Evolutionary conservation across 2,329 filamentous ascomycete species (phyloP), one percentile per base, ranked within the genome.

Genomic region (Paecilomyces sp.): DNA sequence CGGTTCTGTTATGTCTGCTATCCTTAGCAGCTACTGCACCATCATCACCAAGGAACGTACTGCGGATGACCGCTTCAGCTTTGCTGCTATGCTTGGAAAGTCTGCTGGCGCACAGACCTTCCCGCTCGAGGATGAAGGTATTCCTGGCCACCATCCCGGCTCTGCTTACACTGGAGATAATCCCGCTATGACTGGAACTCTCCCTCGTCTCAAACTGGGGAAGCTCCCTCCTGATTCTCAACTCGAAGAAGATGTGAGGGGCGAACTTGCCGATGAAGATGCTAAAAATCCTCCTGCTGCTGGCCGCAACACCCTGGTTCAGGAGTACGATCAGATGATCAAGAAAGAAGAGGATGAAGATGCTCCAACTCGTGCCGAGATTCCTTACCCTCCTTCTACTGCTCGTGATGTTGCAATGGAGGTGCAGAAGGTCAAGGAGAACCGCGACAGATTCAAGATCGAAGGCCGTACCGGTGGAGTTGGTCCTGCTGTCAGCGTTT

Each of bases 351-450:
- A 96, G 34, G 89, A 89, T 57, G 88, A 88, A 28, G 94, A 97
- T 70, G 90, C 83, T 0, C 92, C 92, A 1, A 88, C 80, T 55
- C 85, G 92, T 52, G 82, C 88, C 15, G 88, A 92, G 25, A 84
- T 97, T 24, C 93, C 94, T 1, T 85, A 95, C 24, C 94, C 94
- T 1, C 89, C 92, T 4, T 95, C 93, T 0, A 85, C 92, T 18
- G 91, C 92, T 2, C 85, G 92, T 62, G 94, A 99, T 68, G 92
- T 99, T 7, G 86, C 91, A 30, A 90, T 97, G 79, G 94, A 97
- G 74, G 92, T 97, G 68, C 91, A 94, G 70, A 94, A 93, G 72
- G 86, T 97, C 9, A 90, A 91, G 64, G 94, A 99, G 74, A 91
- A 96, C 69, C 87, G 94, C 24, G 93, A 97, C 69, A 85, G 93